These are phyloP conservation scores for Pinus taeda DNA, from an alignment of 75 land plant species.

Conservation along the genomic window DNA sequence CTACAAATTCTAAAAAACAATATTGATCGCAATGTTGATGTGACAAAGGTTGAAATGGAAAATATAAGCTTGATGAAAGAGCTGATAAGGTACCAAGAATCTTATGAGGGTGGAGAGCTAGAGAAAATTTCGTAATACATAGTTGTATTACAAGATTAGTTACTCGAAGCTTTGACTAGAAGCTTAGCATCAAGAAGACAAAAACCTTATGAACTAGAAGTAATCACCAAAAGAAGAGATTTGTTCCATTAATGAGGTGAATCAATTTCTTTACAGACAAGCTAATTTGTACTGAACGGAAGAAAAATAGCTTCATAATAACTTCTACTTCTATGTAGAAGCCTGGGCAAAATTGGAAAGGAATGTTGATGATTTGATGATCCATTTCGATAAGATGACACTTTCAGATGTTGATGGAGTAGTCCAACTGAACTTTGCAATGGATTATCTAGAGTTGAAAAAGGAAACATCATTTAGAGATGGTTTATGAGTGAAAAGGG, in stretches of 20 bases:
- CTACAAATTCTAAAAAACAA: conserved; percentile 56
- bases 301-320: conserved; percentile 39
- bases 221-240: conserved; percentile 26
- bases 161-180: conserved; percentile 84
- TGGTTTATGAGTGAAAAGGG: conserved; percentile 32
- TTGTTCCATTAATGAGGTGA: conserved; percentile 39
- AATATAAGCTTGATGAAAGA: conserved; percentile 84
- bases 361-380: conserved; percentile 39
- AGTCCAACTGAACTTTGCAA: conserved; percentile 3
- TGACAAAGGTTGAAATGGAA: conserved; percentile 96
- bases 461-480: conserved; percentile 7
- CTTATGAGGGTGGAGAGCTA: conserved; percentile 73
- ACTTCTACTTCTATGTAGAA: not conserved
- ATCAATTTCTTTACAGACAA: conserved; percentile 49
- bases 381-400: conserved; percentile 26
- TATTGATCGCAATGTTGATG: conserved; percentile 79
- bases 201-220: conserved; percentile 11
- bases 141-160: conserved; percentile 57
- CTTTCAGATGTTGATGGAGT: not conserved
- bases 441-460: not conserved
- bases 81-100: conserved; percentile 76
- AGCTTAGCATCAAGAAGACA: conserved; percentile 65
- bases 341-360: conserved; percentile 14
- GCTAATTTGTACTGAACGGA: conserved; percentile 59
- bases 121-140: conserved; percentile 75